Base-by-base conservation (phyloP, 1,284 basidiomycete species). In the Moniliella sp. region DNA sequence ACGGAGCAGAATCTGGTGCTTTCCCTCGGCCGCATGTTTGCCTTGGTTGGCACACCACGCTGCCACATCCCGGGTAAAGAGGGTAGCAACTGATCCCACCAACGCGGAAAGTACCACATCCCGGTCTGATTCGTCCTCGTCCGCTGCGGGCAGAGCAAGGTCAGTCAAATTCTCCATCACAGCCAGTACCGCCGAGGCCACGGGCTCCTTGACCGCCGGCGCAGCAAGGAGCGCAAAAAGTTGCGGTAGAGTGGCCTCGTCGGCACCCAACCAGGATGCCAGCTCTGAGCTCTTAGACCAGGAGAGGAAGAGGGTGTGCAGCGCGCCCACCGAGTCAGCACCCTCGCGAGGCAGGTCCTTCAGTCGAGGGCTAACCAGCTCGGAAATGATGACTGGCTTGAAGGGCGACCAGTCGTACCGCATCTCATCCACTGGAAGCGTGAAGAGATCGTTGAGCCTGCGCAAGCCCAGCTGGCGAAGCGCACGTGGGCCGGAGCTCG, bases 391-490 rank as follows among this genome's bases (percentile, higher is more conserved):
- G 7, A 67, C 63, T 1, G 65, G 61, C 43, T 93, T 66, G 61
- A 75, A 91, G 0, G 72, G 68, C 0, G 64, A 48, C 62, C 78
- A 88, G 57, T 84, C 71, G 52, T 84, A 93, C 0, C 64, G 53
- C 4, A 62, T 58, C n/a, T n/a, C n/a, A n/a, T n/a, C n/a, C 23
- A 42, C 33, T 1, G 54, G 43, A 23, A 47, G 47, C 16, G 72
- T 70, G 68, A 88, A 83, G 65, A 94, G 88, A 50, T 88, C 80
- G 1, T 75, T 73, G 23, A 94, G 64, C 9, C 86, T 74, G 59
- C 81, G 82, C 36, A 94, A 62, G 4, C 81, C 83, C 0, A 77
- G 66, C 39, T 82, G 80, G 5, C 86, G 72, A 21, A 88, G 68
- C 10, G 68, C 66, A 25, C 44, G 45, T 9, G 36, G 27, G 11